Conservation (phyloP, 306 rosid species). For the Macrotyloma uniflorum region DNA sequence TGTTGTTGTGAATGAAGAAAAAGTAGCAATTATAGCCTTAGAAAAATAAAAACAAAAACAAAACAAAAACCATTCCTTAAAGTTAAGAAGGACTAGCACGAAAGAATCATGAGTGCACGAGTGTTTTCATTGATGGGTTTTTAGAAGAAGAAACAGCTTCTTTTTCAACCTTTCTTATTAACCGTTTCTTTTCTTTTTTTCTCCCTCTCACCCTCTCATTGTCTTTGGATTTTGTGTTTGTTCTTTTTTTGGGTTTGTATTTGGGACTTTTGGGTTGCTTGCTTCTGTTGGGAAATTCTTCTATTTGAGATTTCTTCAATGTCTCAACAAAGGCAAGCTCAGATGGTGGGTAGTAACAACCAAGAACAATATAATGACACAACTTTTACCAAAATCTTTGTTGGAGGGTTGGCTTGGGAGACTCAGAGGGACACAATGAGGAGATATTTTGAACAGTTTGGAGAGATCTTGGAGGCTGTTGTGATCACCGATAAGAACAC, state of each 20-base stretch:
- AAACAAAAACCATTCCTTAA: conserved; percentile 19
- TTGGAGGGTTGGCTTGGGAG: conserved; percentile 99
- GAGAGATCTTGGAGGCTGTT: conserved; percentile 96
- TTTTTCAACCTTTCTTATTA: conserved; percentile 44
- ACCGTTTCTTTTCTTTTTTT: conserved; percentile 6
- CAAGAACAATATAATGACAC: conserved; percentile 75
- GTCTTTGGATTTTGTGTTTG: conserved; percentile 38
- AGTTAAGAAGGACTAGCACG: conserved; percentile 35
- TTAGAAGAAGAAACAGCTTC: conserved; percentile 38
- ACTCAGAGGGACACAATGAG: conserved; percentile 90
- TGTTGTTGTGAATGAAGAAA: conserved; percentile 37
- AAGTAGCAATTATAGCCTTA: conserved; percentile 35
- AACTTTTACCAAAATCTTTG: conserved; percentile 87
- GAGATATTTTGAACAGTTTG: conserved; percentile 92
- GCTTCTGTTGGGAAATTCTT: conserved; percentile 13
- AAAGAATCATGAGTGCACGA: conserved; percentile 63
- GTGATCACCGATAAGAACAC: conserved; percentile 88
- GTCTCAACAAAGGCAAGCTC: conserved; percentile 82
- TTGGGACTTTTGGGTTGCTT: conserved; percentile 33
- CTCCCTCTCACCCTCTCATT: conserved; percentile 21
- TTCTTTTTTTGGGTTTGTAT: conserved; percentile 18
- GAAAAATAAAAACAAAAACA: neutral
- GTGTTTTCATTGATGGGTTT: conserved; percentile 61
- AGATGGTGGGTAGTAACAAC: conserved; percentile 61
- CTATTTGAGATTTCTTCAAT: conserved; percentile 34